phyloP scores from a whole-genome alignment of 805 yeast genomes.

The Zygotorulaspora danielsina region DNA sequence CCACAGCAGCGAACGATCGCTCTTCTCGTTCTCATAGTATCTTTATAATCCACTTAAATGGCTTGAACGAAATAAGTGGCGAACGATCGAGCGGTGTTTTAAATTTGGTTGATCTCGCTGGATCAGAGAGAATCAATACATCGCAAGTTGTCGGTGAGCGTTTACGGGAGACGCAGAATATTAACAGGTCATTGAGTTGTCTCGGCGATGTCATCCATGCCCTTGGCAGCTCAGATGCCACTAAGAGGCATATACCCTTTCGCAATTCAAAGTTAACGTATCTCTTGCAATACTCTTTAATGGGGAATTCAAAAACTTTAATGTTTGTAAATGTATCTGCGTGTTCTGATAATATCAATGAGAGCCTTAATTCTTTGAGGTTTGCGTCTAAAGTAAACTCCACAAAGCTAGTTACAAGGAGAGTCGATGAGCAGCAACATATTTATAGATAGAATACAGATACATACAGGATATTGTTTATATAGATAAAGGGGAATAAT shows the following conservation, averaged over 20 bases:
- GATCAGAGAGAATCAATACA: conserved; percentile 76
- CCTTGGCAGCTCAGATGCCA: conserved; percentile 60
- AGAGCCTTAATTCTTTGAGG: conserved; percentile 77
- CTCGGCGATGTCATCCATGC: conserved; percentile 86
- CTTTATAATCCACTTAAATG: conserved; percentile 58
- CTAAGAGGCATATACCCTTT: conserved; percentile 71
- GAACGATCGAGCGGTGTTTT: conserved; percentile 54
- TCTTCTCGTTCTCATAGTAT: conserved; percentile 92
- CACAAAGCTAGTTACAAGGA: conserved; percentile 39
- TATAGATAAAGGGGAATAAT: not conserved
- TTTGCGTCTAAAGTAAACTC: conserved; percentile 81
- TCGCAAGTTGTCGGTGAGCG: conserved; percentile 80
- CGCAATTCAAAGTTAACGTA: conserved; percentile 92
- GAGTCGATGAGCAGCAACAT: not conserved
- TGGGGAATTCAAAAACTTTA: conserved; percentile 81
- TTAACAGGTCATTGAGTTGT: conserved; percentile 81
- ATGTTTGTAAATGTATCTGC: conserved; percentile 93
- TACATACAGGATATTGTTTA: not conserved
- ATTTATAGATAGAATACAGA: not conserved
- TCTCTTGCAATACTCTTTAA: conserved; percentile 74
- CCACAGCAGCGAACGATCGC: conserved; percentile 73
- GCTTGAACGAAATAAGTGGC: conserved; percentile 48
- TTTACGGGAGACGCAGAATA: conserved; percentile 80
- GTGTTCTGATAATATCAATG: conserved; percentile 53
- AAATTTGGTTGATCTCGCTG: conserved; percentile 88